Conservation (phyloP, 1,284 basidiomycete genomes). For the Moesziomyces parantarcticus region DNA sequence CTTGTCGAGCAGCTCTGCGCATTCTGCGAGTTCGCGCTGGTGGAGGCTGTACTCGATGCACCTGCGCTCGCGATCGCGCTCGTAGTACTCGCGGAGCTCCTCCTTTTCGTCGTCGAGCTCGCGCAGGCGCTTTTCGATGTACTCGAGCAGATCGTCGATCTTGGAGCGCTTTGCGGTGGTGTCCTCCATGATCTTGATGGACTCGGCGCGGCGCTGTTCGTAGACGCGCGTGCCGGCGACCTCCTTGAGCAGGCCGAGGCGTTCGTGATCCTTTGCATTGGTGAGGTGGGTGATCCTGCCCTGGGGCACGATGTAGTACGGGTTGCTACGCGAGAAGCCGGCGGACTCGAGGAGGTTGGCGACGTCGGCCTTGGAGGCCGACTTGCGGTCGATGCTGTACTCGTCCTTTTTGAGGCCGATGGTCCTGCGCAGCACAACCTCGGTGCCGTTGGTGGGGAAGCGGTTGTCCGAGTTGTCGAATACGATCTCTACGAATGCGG, state of each 20-base stretch:
- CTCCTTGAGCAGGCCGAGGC: slow-evolving; percentile 92
- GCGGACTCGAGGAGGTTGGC: slow-evolving; percentile 75
- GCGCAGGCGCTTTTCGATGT: slow-evolving; percentile 86
- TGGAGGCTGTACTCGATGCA: slow-evolving; percentile 96
- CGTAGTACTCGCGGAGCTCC: slow-evolving; percentile 94
- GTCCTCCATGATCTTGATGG: slow-evolving; percentile 93
- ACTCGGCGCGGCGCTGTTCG: slow-evolving; percentile 91
- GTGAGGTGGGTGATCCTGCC: slow-evolving; percentile 97
- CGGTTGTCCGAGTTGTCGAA: slow-evolving; percentile 76
- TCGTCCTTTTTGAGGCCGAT: slow-evolving; percentile 99
- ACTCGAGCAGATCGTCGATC: slow-evolving; percentile 87
- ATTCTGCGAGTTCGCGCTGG: slow-evolving; percentile 88
- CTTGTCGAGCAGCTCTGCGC: slow-evolving; percentile 82
- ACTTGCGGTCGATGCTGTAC: slow-evolving; percentile 95
- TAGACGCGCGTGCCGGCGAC: slow-evolving; percentile 99
- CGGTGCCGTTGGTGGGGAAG: slow-evolving; percentile 71
- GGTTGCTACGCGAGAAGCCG: slow-evolving; percentile 95
- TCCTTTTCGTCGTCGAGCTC: slow-evolving; percentile 98
- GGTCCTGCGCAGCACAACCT: slow-evolving; percentile 71
- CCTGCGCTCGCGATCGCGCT: slow-evolving; percentile 91
- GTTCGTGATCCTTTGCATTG: slow-evolving; percentile 95
- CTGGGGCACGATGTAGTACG: slow-evolving; percentile 99
- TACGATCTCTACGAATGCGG: slow-evolving; percentile 81
- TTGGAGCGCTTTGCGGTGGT: slow-evolving; percentile 93
- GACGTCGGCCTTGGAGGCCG: slow-evolving; percentile 93